phyloP scores from a whole-genome alignment of 331 rosid species.

The Malus hybrid region DNA sequence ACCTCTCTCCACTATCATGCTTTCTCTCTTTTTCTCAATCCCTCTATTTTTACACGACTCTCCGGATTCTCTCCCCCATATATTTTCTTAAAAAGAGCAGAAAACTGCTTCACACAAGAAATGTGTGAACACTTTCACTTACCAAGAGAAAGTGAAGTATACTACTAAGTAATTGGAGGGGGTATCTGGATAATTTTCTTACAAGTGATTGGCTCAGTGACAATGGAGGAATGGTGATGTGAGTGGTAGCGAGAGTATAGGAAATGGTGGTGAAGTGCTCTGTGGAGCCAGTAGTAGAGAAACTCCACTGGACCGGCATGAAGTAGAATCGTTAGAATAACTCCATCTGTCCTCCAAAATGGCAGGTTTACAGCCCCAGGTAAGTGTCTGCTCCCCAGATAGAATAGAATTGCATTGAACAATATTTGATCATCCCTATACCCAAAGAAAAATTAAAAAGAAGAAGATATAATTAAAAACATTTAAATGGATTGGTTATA shows the following conservation, averaged over 20 bases:
- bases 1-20: too few species aligned
- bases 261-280: conserved; percentile 69
- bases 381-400: background rate
- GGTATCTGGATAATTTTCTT: background rate
- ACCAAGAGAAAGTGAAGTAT: background rate
- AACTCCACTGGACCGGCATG: conserved; percentile 63
- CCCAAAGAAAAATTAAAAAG: background rate
- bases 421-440: conserved; percentile 40
- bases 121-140: too few species aligned
- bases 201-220: conserved; percentile 69
- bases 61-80: too few species aligned
- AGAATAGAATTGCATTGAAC: conserved; percentile 38
- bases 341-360: conserved; percentile 52
- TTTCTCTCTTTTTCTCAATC: too few species aligned
- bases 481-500: background rate
- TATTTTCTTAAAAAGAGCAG: too few species aligned
- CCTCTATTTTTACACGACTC: too few species aligned
- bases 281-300: conserved; percentile 74
- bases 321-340: conserved; percentile 23
- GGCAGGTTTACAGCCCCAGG: conserved; percentile 19
- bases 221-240: conserved; percentile 78
- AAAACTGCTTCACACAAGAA: too few species aligned
- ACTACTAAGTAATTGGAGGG: background rate
- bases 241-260: conserved; percentile 75
- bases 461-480: background rate